Base-by-base conservation (phyloP, 345 rosid species). In the Citrus medica region DNA sequence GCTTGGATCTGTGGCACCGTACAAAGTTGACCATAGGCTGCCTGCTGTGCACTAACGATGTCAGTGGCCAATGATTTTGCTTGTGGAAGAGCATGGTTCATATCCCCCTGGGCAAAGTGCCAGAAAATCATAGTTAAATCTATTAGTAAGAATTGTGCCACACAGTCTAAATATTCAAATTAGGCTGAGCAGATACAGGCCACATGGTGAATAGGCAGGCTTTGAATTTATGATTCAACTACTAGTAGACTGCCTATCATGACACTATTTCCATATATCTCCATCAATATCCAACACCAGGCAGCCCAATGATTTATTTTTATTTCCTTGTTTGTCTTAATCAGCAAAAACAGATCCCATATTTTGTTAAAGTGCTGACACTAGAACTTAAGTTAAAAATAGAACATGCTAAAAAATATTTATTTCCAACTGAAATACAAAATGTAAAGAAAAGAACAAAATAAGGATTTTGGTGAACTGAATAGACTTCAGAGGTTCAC, bases 81-180 rank as follows among this genome's bases (percentile, higher is more conserved):
- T 66, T 84, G 91, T 13, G 67, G 81, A 81, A 80, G 72, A 12
- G 80, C 79, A 72, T 59, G 73, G 64, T 79, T 74, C 55, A 78
- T 76, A 73, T 87, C 93, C 84, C 81, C 84, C 95, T 91, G 90
- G 71, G 38, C 35, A 79, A 67, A 77, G 32, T 35, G 64, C 16
- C 71, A 72, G 21, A 55, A 75, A 51, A 70, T 66, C 46, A 38
- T 7, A 60, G 37, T 56, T 78, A 33, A 61, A 30, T 13, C 30
- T 37, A 40, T 42, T 12, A 22, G 63, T 67, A 37, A 28, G 40
- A 40, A n/a, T n/a, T 55, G 16, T 63, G 70, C 61, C 12, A 40
- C 1, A 42, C 0, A 42, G 59, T 7, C 12, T 46, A 27, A 30
- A 62, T 42, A 63, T 75, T 74, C 68, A 74, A 13, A 27, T 16